Evolutionary conservation across 768 basidiomycete genomes (phyloP), one percentile per base, ranked within the genome.

Genomic region (Mycena albidolilacea): DNA sequence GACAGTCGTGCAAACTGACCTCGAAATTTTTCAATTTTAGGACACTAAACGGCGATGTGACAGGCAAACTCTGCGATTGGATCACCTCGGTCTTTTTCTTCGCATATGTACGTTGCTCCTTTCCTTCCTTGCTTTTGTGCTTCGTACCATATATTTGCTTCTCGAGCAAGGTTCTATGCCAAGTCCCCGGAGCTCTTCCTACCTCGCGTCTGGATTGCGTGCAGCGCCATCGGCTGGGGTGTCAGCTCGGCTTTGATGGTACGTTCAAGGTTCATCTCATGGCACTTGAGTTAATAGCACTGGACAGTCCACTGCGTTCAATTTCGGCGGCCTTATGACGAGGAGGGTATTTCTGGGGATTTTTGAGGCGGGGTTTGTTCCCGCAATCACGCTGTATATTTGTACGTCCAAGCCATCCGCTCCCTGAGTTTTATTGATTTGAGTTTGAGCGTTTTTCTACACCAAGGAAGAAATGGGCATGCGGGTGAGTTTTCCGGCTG

Each of bases 281-380:
- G 19, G 30, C 12, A 15, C 30, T 55, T n/a, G 19, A 55, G 35
- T 15, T 55, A 14, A 55, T 55, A 8, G 11, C 54, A 55, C 11
- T 52, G 19, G 50, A 52, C 30, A 55, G 54, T 30, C 23, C 30
- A 55, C 54, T n/a, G 54, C 54, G 54, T 55, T 55, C 54, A 55
- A 55, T 55, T 55, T 55, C 19, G 54, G 54, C 12, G 54, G 54
- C 0, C 30, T 55, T 5, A 35, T 55, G 54, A 35, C 54, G 30
- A 30, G 30, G 30, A 55, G 54, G 15, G 23, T 55, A 7, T 55
- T 55, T n/a, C 54, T 55, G 21, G 52, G 52, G 21, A 54, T 48
- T 9, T 48, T 23, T 54, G 52, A 23, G 21, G 52, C 52, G 8
- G 21, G n/a, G n/a, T n/a, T n/a, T n/a, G n/a, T n/a, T n/a, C n/a